These are phyloP conservation scores for Chlamydomonas incerta DNA, from an alignment of 139 green algal genomes.

Conservation along the genomic window DNA sequence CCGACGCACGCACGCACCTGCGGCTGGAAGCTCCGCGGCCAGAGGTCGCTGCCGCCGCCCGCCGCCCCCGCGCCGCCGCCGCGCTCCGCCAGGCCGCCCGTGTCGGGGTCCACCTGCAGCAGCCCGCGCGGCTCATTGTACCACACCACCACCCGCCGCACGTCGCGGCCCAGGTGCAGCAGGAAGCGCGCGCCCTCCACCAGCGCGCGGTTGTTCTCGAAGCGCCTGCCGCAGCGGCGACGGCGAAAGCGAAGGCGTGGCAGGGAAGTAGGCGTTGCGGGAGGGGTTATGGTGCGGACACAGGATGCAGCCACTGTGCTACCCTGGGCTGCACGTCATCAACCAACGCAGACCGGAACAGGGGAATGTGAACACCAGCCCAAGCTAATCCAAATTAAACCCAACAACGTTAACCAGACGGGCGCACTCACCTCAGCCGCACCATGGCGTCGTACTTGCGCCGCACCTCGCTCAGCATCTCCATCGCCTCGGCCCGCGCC, in stretches of 20 bases:
- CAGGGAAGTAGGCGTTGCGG: no score
- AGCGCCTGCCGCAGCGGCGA: neutral
- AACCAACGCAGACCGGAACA: no score
- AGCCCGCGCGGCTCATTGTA: neutral
- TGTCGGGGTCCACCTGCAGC: constrained; percentile 23
- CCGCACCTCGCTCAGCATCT: neutral
- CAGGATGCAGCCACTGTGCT: no score
- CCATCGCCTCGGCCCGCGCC: neutral
- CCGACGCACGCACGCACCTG: neutral
- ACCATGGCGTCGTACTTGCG: constrained; percentile 40
- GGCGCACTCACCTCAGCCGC: constrained; percentile 1
- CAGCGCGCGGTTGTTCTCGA: constrained; percentile 42
- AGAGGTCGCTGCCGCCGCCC: neutral
- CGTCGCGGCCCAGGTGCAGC: constrained; percentile 23
- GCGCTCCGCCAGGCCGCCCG: neutral
- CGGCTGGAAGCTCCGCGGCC: constrained; percentile 1
- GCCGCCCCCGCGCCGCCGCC: neutral
- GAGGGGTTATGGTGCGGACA: no score
- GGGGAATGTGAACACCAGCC: no score
- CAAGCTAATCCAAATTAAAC: no score
- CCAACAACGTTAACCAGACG: neutral
- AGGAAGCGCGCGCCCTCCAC: constrained; percentile 50
- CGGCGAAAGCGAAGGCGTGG: no score
- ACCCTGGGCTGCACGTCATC: no score
- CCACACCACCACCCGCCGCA: constrained; percentile 29